A percentile compares a stretch with the other conserved stretches of the same genome.
These are phyloP conservation scores for Candida methanosorbosa DNA, from an alignment of 805 yeast species.

Conservation along the genomic window DNA sequence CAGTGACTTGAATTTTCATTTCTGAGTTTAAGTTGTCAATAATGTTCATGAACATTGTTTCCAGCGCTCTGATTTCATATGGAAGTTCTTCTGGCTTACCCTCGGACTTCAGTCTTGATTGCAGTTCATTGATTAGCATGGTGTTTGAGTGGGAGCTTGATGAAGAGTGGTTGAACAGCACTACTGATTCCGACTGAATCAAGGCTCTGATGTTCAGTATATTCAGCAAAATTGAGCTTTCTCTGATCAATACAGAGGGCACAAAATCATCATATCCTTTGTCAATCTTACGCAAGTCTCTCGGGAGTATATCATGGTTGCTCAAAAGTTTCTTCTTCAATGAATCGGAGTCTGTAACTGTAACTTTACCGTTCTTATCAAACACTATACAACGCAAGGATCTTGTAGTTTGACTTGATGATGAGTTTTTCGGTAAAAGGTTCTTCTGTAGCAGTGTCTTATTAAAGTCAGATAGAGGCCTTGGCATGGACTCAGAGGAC, in stretches of 20 bases:
- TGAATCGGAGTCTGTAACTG: slow-evolving; percentile 36
- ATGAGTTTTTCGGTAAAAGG: slow-evolving; percentile 13
- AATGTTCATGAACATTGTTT: slow-evolving; percentile 76
- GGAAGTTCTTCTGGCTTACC: slow-evolving; percentile 40
- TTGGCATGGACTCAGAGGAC: too few species aligned
- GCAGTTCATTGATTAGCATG: slow-evolving; percentile 34
- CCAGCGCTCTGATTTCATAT: slow-evolving; percentile 87
- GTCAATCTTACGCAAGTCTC: slow-evolving; percentile 47
- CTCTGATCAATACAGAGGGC: slow-evolving; percentile 44
- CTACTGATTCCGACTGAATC: slow-evolving; percentile 42
- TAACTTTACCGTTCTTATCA: slow-evolving; percentile 33
- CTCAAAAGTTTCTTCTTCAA: slow-evolving; percentile 34
- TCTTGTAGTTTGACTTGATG: slow-evolving; percentile 4
- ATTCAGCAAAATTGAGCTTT: slow-evolving; percentile 37
- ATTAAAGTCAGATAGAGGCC: slow-evolving; percentile 4
- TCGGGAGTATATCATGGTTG: slow-evolving; percentile 36
- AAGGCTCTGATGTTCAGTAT: slow-evolving; percentile 42
- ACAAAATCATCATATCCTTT: slow-evolving; percentile 41
- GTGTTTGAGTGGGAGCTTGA: slow-evolving; percentile 36
- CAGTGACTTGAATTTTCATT: slow-evolving; percentile 74
- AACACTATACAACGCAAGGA: slow-evolving; percentile 39
- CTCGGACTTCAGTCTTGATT: slow-evolving; percentile 26
- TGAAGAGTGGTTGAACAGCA: slow-evolving; percentile 38
- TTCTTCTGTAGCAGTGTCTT: slow-evolving; percentile 13
- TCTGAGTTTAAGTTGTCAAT: slow-evolving; percentile 75